phyloP scores from a whole-genome alignment of 345 rosid genomes.

The Syzygium aromaticum region DNA sequence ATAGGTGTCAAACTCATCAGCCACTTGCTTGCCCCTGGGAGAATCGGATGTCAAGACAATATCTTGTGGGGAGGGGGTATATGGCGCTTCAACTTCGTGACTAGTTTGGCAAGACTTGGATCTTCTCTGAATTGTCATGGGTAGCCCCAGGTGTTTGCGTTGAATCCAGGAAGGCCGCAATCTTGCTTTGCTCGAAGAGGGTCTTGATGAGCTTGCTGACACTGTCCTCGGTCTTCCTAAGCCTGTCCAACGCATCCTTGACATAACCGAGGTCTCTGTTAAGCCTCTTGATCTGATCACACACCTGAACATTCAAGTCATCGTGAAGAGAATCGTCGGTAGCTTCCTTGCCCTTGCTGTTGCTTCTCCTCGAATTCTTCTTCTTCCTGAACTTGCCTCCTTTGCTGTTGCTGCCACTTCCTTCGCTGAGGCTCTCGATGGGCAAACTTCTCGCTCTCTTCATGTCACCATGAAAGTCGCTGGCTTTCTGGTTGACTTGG shows the following conservation, averaged over 20 bases:
- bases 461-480: neutral
- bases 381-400: neutral
- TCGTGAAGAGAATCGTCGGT: neutral
- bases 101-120: neutral
- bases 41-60: neutral
- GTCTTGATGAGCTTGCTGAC: neutral
- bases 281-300: neutral
- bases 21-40: neutral
- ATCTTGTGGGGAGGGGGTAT: neutral
- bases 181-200: neutral
- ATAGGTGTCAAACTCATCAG: neutral
- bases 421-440: neutral
- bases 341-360: neutral
- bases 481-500: neutral
- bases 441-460: neutral
- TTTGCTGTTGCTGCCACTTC: neutral
- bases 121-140: neutral
- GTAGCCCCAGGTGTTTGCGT: neutral
- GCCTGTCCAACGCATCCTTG: neutral
- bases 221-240: neutral
- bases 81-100: neutral
- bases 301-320: neutral
- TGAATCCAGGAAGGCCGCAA: neutral
- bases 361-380: neutral
- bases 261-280: neutral